These are phyloP conservation scores for Neurospora sp. DNA, from an alignment of 495 filamentous ascomycete species.

Conservation along the genomic window DNA sequence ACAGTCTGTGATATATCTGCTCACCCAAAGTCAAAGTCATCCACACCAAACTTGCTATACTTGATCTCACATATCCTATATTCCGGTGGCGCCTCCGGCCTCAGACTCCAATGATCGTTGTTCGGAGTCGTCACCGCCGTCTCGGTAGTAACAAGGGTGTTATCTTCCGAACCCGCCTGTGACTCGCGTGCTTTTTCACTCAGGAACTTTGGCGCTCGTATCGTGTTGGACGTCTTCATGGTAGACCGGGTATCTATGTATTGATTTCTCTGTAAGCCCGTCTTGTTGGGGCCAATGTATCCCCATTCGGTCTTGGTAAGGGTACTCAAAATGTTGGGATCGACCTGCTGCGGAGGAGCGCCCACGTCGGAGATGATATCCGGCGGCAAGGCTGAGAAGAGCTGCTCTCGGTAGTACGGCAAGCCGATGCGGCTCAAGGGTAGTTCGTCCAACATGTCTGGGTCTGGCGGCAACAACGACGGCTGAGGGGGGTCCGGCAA, in stretches of 20 bases:
- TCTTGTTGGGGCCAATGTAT: conserved; percentile 67
- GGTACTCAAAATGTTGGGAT: conserved; percentile 58
- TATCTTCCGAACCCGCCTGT: conserved; percentile 40
- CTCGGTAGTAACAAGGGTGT: conserved; percentile 45
- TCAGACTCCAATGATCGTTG: conserved; percentile 50
- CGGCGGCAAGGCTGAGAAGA: conserved; percentile 84
- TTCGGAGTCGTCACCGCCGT: conserved; percentile 50
- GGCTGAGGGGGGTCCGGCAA: conserved; percentile 54
- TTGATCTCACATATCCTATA: conserved; percentile 93
- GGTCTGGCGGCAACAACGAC: conserved; percentile 40
- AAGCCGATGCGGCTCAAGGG: conserved; percentile 80
- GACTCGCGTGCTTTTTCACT: conserved; percentile 81
- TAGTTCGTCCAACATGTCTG: conserved; percentile 31
- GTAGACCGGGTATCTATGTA: conserved; percentile 62
- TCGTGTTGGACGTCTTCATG: conserved; percentile 42
- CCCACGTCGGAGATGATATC: conserved; percentile 74
- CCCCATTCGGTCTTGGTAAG: conserved; percentile 62
- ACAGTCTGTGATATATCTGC: conserved; percentile 6
- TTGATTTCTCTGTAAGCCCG: conserved; percentile 65
- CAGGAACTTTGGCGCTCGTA: conserved; percentile 72
- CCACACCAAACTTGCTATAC: conserved; percentile 92
- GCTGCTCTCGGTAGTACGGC: conserved; percentile 81
- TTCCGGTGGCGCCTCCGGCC: conserved; percentile 67
- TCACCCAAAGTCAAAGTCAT: conserved; percentile 95
- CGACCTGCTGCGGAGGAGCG: conserved; percentile 66